Evolutionary conservation across 306 rosid species (phyloP), one percentile per base, ranked within the genome.

Genomic region (Pueraria montana): DNA sequence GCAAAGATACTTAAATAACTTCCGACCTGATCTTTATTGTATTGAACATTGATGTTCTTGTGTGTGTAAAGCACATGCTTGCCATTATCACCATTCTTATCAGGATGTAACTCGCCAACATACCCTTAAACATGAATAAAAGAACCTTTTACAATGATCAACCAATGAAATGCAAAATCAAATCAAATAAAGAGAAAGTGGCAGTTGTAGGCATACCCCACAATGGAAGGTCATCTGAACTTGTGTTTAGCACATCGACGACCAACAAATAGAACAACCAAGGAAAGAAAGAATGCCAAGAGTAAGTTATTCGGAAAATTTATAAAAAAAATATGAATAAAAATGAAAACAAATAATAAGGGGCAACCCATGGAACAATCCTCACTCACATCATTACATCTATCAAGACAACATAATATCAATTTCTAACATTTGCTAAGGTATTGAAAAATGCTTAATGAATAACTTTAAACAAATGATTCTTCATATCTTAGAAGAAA

Each of bases 11-110:
- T 84, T 76, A 17, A 69, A 83, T 23, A 68, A 53, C 83, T 4
- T 23, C 90, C 81, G 78, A 96, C 99, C 99, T 96, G 99, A 80
- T 96, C 97, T n/a, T 94, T 91, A 63, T 96, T 96, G 91, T 89
- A 96, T 81, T 91, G 87, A 46, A 96, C 80, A 75, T 83, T 76
- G 68, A 96, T 89, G 50, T 23, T 90, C 87, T 96, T 96, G 79
- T 96, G 99, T 2, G 99, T 91, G 88, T 66, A 92, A 77, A 96
- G 97, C 58, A 91, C 89, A 84, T 96, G 97, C 91, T 91, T 94
- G 86, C 86, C 93, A 82, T 71, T 94, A 50, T 91, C 98, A 83
- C 94, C 70, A 76, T 90, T 91, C 92, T 90, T 96, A 84, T 96
- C 99, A 43, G 82, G 87, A 85, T 89, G 97, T 56, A 82, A 75